These are phyloP conservation scores for Chalara sp. DNA, from an alignment of 2,329 filamentous ascomycete species.

Conservation along the genomic window DNA sequence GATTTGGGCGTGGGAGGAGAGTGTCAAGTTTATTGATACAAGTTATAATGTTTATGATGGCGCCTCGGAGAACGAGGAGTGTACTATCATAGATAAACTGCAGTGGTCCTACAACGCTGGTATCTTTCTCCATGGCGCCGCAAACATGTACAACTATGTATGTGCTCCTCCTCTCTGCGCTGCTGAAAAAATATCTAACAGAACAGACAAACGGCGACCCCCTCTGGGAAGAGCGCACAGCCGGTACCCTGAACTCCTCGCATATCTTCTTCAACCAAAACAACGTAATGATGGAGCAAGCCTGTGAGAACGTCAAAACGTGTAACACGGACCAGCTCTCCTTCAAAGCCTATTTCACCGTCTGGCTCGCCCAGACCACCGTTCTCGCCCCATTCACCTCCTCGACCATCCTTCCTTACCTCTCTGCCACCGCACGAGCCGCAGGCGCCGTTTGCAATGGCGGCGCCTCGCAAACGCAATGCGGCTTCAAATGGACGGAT, in stretches of 20 bases:
- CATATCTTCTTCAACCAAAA: conserved; percentile 44
- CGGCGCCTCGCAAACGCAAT: conserved; percentile 49
- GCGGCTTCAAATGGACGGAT: conserved; percentile 54
- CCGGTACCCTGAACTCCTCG: conserved; percentile 46
- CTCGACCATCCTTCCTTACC: conserved; percentile 43
- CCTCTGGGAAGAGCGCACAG: conserved; percentile 51
- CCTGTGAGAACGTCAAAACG: conserved; percentile 50
- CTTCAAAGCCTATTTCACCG: conserved; percentile 56
- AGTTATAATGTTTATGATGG: conserved; percentile 53
- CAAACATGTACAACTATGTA: conserved; percentile 41
- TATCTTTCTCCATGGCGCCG: conserved; percentile 53
- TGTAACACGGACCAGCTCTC: conserved; percentile 58
- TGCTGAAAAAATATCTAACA: conserved; percentile 1
- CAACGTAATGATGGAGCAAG: conserved; percentile 36
- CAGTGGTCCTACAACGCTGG: conserved; percentile 67
- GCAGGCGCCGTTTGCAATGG: conserved; percentile 52
- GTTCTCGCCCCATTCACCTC: conserved; percentile 57
- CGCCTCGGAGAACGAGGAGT: conserved; percentile 47
- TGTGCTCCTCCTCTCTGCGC: conserved; percentile 11
- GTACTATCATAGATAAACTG: conserved; percentile 48
- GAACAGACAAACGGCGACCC: conserved; percentile 19
- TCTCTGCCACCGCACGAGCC: conserved; percentile 45
- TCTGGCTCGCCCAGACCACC: conserved; percentile 55
- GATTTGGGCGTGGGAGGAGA: conserved; percentile 62
- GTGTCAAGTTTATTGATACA: conserved; percentile 49